Evolutionary conservation across 331 rosid genomes (phyloP), one percentile per base, ranked within the genome.

Genomic region (Acacia pycnantha): DNA sequence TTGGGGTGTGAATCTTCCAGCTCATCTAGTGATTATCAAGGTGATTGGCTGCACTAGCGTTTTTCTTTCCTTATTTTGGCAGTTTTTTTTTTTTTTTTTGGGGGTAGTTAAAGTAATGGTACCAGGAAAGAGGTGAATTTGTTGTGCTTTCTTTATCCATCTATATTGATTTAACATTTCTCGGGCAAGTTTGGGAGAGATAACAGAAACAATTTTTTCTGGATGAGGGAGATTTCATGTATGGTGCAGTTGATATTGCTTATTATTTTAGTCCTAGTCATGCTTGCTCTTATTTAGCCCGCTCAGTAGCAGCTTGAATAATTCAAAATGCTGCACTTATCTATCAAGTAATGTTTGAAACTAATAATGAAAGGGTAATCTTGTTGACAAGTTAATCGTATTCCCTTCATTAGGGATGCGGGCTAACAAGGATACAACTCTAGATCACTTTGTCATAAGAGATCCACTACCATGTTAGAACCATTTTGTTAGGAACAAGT

Each of bases 1-100:
- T 58, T 95, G 98, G 98, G 98, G 98, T 71, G 98, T 95, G 74
- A 95, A 95, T 87, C 98, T 95, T 87, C 98, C 98, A 11, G 98
- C 98, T 21, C 98, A 95, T 90, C 93, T 95, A 58, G 98, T 95
- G 48, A 95, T 95, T 74, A 95, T 95, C 82, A 95, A 95, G 98
- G 98, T 91, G 77, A 85, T 82, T 37, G 66, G 76, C 67, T 43
- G 44, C 40, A 56, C 54, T 81, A 47, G 64, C 19, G n/a, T 12
- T 70, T 41, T 24, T 12, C 5, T 29, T 29, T 11, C 21, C 37
- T 26, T 61, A 8, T 7, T 37, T 37, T 37, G 40, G 7, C 40
- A 4, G n/a, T 10, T 0, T 40, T 40, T 69, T n/a, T 37, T 19
- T 9, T 35, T 66, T 31, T 31, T 0, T 35, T n/a, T 8, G 33